Evolutionary conservation across 169 alveolate species (phyloP), one percentile per base, ranked within the genome.

Genomic region (Plasmodium fragile): DNA sequence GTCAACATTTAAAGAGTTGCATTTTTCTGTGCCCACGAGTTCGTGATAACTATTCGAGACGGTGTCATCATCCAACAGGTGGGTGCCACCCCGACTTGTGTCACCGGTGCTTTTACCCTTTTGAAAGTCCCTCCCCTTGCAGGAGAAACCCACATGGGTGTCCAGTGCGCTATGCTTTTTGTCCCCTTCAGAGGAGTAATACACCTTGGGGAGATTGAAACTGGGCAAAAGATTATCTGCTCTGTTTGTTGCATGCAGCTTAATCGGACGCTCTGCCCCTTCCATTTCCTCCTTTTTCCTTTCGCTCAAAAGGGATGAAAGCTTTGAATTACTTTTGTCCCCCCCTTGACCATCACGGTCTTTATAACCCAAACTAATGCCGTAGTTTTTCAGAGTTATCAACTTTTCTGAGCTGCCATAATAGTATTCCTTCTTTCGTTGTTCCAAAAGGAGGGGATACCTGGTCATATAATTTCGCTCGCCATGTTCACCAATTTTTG

Each of bases 251-350:
- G 34, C 16, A n/a, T 13, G 22, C 22, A 28, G 39, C 4, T 78
- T 25, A 28, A 65, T 65, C 18, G 75, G 75, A 65, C n/a, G 72
- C n/a, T 41, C 55, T 78, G 25, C 39, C 83, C 41, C 83, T 78
- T 78, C 83, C 72, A n/a, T 78, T 78, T 18, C 83, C n/a, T 41
- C 32, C 11, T 78, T 78, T 78, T 41, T 49, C 11, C 39, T 78
- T 41, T 41, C 55, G 71, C 39, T 41, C 75, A 65, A 65, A 65
- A 25, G n/a, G 36, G 75, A 65, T 65, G 36, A 5, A 65, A 18
- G 13, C 75, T 65, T 65, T 8, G 36, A 65, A 65, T 65, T 65
- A 28, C 41, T 25, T 18, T 65, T 65, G 75, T 16, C n/a, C 75
- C 11, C 30, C 75, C 16, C 75, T 3, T 65, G 41, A 5, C n/a